Percentiles rank a stretch among this genome's conserved stretches.
These are phyloP conservation scores for Stephanocyclus meneghinianus DNA, from an alignment of 352 stramenopile genomes.

Conservation along the genomic window DNA sequence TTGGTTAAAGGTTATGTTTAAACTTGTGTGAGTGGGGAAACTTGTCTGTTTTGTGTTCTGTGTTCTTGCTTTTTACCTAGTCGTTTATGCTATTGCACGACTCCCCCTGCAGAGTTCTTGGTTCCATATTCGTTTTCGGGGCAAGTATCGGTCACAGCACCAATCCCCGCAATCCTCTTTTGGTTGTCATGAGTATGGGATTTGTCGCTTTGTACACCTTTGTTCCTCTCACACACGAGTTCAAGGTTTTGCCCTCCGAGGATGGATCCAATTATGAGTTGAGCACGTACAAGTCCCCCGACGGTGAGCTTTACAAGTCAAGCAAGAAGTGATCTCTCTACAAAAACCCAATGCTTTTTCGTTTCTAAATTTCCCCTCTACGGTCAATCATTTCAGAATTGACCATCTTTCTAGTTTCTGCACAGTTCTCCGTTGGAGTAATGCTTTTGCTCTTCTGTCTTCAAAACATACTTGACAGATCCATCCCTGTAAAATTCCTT, in stretches of 20 bases:
- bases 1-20: conserved; percentile 22
- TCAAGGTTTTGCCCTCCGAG: neutral
- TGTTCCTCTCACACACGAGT: neutral
- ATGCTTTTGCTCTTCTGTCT: conserved; percentile 19
- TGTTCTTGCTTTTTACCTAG: neutral
- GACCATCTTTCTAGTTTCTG: neutral
- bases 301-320: neutral
- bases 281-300: neutral
- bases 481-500: neutral
- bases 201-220: conserved; percentile 21
- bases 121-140: conserved; percentile 17
- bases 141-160: conserved; percentile 16
- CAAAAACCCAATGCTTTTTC: neutral
- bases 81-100: neutral
- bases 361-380: neutral
- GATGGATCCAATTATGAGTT: conserved; percentile 7
- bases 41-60: neutral
- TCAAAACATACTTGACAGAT: conserved; percentile 19
- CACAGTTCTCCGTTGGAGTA: conserved; percentile 1
- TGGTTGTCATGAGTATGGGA: conserved; percentile 10
- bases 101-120: neutral
- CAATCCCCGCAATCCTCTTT: conserved; percentile 12
- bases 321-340: neutral
- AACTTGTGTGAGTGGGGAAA: conserved; percentile 12
- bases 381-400: conserved; percentile 1